These are phyloP conservation scores for Cryptosporidium andersoni DNA, from an alignment of 169 alveolate species.

Conservation along the genomic window DNA sequence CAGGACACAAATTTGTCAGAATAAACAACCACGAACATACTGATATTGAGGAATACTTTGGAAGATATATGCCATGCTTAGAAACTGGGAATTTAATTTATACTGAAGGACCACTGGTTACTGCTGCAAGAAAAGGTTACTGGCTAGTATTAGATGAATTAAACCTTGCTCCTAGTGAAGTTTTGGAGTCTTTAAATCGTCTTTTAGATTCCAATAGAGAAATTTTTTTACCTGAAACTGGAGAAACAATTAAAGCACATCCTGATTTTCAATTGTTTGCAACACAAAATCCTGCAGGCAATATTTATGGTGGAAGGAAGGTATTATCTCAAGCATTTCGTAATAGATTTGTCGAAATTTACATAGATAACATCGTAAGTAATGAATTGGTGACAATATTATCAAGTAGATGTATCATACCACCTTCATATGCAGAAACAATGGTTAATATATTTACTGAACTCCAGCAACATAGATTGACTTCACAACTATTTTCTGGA, in stretches of 20 bases:
- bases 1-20: constrained; percentile 95
- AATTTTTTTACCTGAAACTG: constrained; percentile 95
- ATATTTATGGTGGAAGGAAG: constrained; percentile 98
- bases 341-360: constrained; percentile 95
- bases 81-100: constrained; percentile 89
- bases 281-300: constrained; percentile 98
- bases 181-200: constrained; percentile 97
- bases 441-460: constrained; percentile 93
- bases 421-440: constrained; percentile 90
- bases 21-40: constrained; percentile 99
- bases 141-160: constrained; percentile 99
- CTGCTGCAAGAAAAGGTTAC: constrained; percentile 97
- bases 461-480: constrained; percentile 86
- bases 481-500: constrained; percentile 80
- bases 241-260: constrained; percentile 94
- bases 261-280: constrained; percentile 98
- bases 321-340: constrained; percentile 97
- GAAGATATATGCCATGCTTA: constrained; percentile 92
- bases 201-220: constrained; percentile 98
- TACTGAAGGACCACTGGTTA: constrained; percentile 96
- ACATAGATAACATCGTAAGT: constrained; percentile 90
- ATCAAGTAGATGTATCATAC: constrained; percentile 91
- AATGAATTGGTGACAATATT: constrained; percentile 92
- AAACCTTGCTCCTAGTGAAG: constrained; percentile 98
- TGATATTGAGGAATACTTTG: constrained; percentile 97